Evolutionary conservation across 768 basidiomycete species (phyloP).

Genomic region (Rhodotorula graminis): DNA sequence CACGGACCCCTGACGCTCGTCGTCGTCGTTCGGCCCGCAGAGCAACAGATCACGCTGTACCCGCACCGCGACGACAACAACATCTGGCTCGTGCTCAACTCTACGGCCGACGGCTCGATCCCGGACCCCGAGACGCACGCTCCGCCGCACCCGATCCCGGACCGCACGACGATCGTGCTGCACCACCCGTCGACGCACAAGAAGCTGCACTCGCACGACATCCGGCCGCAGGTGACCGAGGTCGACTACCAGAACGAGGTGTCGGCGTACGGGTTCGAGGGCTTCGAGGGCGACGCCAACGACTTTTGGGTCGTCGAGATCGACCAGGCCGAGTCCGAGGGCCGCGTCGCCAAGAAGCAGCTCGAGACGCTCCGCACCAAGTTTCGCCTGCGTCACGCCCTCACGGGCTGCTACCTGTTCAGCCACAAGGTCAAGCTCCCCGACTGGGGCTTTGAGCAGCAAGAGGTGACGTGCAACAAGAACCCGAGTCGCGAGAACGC

Average conservation of each 20-base stretch:
- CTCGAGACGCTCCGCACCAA: constrained; percentile 72
- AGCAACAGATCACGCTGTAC: constrained; percentile 98
- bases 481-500: constrained; percentile 85
- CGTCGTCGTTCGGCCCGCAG: constrained; percentile 49
- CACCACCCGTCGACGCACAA: constrained; percentile 75
- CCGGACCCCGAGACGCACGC: constrained; percentile 36
- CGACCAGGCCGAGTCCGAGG: constrained; percentile 58
- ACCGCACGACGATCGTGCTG: constrained; percentile 70
- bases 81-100: constrained; percentile 78
- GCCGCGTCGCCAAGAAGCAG: constrained; percentile 63
- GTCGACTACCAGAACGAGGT: constrained; percentile 99
- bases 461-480: constrained; percentile 99
- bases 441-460: constrained; percentile 96
- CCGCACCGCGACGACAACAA: constrained; percentile 98
- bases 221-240: constrained; percentile 88
- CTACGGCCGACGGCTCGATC: constrained; percentile 49
- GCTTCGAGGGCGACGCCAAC: constrained; percentile 80
- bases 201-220: constrained; percentile 88
- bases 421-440: constrained; percentile 97
- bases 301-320: constrained; percentile 80
- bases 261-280: constrained; percentile 82
- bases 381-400: constrained; percentile 74
- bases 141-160: constrained; percentile 60
- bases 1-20: neutral
- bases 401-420: constrained; percentile 94